Evolutionary conservation across 176 grass and related monocot species (phyloP), one percentile per base, ranked within the genome.

Genomic region (Bothriochloa decipiens): DNA sequence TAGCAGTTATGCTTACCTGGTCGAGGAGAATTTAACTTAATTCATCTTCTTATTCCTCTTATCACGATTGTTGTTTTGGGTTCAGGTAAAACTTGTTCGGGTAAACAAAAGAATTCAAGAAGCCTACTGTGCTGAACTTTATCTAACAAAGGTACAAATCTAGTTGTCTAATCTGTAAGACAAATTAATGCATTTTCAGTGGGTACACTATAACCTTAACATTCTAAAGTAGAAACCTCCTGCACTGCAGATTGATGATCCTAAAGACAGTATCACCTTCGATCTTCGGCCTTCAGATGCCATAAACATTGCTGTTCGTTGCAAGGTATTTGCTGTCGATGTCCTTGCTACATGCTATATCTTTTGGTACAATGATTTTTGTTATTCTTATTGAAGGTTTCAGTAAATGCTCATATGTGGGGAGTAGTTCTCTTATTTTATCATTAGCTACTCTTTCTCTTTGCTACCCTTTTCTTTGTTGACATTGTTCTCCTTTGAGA

Each of bases 261-360:
- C 91, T 64, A 88, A 58, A 47, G 95, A 98, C 23, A 87, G 67
- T 47, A 84, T 92, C 37, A 92, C 77, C 26, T 90, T 98, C 70
- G 95, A 98, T 90, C 89, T 92, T 65, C 87, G 91, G 63, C 95
- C 95, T 86, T 98, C 95, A 57, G 95, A 98, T 80, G 95, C 95
- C 58, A 91, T 98, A 67, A 98, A 98, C 65, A 89, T 98, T 57
- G 95, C 95, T 85, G 92, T 98, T 90, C 91, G 91, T 79, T 98
- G 92, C 89, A 98, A 98, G 95, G 92, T 97, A 75, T 81, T 70
- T 76, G 58, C 68, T 85, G 20, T 68, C 76, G 3, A 70, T 65
- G 6, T 26, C 27, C 58, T 49, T 75, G 23, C 16, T 70, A 49
- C 46, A 68, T 81, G 68, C 47, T 74, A 74, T 28, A 10, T 28